These are phyloP conservation scores for Scutellaria baicalensis DNA, from an alignment of 257 asterid genomes.

Conservation along the genomic window DNA sequence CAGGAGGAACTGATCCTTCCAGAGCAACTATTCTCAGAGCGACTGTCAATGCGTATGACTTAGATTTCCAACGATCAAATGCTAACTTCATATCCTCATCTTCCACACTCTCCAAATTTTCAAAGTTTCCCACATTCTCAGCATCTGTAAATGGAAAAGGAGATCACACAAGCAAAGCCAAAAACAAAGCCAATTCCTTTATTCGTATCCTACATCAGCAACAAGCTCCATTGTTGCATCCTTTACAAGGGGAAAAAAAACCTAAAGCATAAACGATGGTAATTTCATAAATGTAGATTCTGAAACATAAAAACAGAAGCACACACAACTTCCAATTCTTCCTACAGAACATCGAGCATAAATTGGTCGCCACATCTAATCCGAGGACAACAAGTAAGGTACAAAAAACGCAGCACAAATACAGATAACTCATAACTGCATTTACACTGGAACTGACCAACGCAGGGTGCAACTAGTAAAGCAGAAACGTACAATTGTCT, in stretches of 20 bases:
- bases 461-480: neutral
- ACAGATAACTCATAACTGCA: neutral
- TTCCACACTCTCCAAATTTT: conserved; percentile 30
- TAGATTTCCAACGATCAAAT: conserved; percentile 79
- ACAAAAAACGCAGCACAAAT: neutral
- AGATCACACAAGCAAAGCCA: neutral
- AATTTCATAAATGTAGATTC: neutral
- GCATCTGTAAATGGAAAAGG: conserved; percentile 22
- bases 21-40: conserved; percentile 75
- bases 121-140: conserved; percentile 18
- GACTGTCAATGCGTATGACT: conserved; percentile 73
- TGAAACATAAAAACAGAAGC: neutral
- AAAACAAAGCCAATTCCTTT: neutral
- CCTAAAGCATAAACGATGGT: neutral
- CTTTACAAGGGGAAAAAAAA: neutral
- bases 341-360: neutral
- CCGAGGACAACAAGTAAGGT: neutral
- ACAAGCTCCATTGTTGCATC: neutral
- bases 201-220: neutral
- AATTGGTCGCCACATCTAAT: neutral
- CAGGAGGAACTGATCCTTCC: conserved; percentile 71
- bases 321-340: neutral
- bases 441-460: too few relatives aligned
- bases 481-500: neutral
- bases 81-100: conserved; percentile 54